phyloP scores from a whole-genome alignment of 148 eudicot genomes.

The Rhododendron simsii region DNA sequence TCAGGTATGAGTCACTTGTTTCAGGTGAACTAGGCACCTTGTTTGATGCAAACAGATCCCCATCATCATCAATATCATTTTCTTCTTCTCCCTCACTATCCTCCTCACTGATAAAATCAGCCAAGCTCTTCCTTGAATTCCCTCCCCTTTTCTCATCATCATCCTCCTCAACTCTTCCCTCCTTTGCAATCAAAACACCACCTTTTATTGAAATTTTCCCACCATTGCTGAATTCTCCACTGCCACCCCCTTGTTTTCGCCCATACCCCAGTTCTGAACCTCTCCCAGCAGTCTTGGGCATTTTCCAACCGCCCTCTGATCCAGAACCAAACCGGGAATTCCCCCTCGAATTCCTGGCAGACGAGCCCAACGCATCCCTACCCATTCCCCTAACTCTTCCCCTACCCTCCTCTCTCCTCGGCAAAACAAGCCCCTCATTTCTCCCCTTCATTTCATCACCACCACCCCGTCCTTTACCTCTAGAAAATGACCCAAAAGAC shows the following conservation, averaged over 20 bases:
- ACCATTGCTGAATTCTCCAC: slow-evolving; percentile 16
- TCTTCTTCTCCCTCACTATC: slow-evolving; percentile 33
- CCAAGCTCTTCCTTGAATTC: slow-evolving; percentile 33
- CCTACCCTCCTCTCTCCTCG: slow-evolving; percentile 5
- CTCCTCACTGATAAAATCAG: slow-evolving; percentile 55
- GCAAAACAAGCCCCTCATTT: neutral
- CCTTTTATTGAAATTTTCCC: slow-evolving; percentile 15
- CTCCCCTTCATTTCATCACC: slow-evolving; percentile 6
- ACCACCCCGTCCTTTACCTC: slow-evolving; percentile 17
- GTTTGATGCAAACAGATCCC: slow-evolving; percentile 21
- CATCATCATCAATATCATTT: slow-evolving; percentile 24
- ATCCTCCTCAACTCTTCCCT: slow-evolving; percentile 9
- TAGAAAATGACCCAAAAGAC: neutral
- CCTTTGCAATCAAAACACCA: slow-evolving; percentile 13
- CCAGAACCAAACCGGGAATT: neutral
- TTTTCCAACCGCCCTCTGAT: neutral
- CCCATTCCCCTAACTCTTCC: neutral
- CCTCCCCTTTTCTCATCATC: slow-evolving; percentile 25
- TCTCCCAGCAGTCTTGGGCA: neutral
- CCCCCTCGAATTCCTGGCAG: neutral
- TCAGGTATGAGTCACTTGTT: slow-evolving; percentile 56
- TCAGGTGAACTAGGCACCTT: slow-evolving; percentile 28
- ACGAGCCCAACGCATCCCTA: neutral
- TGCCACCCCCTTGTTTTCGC: neutral
- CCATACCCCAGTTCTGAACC: slow-evolving; percentile 6